These are phyloP conservation scores for Vicia villosa DNA, from an alignment of 306 rosid species.

Conservation along the genomic window DNA sequence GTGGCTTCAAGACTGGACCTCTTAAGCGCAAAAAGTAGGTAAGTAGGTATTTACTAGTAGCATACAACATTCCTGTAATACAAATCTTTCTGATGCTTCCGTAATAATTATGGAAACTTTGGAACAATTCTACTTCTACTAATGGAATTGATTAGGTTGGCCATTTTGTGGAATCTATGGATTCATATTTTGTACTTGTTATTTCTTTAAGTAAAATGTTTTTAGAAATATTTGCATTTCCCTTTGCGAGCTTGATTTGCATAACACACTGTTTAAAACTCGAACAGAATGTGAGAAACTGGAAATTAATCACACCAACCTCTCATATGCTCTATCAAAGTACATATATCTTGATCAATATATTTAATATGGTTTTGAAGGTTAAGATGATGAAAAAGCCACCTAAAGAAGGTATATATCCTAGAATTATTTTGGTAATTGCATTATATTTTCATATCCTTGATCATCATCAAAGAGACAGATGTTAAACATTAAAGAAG, in stretches of 20 bases:
- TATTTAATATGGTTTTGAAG: background rate
- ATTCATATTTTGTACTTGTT: background rate
- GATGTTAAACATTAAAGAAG: background rate
- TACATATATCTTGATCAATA: background rate
- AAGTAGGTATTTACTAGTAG: constrained; percentile 15
- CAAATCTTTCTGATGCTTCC: constrained; percentile 19
- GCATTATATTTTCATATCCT: background rate
- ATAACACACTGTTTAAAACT: background rate
- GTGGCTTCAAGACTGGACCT: constrained; percentile 80
- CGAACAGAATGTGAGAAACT: background rate
- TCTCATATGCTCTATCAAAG: background rate
- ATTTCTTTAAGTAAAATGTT: constrained; percentile 7
- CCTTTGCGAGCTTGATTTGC: background rate
- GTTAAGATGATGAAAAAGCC: background rate
- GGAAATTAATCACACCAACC: background rate
- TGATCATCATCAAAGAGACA: background rate
- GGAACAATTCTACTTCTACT: constrained; percentile 4
- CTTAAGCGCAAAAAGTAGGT: constrained; percentile 60
- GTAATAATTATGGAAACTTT: constrained; percentile 33
- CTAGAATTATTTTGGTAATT: background rate
- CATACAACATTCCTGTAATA: background rate
- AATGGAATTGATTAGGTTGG: constrained; percentile 20
- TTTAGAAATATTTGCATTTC: constrained; percentile 3
- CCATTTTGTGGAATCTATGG: constrained; percentile 31
- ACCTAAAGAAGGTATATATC: background rate